Evolutionary conservation across 1,284 basidiomycete genomes (phyloP).

Genomic region (Phaffia rhodozyma): DNA sequence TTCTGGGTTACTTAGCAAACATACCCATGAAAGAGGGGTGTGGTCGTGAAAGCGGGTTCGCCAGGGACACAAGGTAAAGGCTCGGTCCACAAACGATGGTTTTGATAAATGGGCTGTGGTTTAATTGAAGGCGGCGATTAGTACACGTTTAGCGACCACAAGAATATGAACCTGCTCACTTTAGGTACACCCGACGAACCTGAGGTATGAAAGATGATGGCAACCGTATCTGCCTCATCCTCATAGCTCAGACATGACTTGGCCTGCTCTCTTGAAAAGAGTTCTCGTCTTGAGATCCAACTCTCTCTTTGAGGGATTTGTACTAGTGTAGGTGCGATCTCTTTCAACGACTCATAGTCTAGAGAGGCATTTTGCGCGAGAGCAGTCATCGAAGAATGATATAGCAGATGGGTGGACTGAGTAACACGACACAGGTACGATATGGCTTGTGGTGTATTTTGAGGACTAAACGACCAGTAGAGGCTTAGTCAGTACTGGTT

Average conservation of each 20-base stretch:
- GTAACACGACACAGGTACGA: background rate
- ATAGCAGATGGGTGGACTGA: background rate
- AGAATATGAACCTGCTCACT: background rate
- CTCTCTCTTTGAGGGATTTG: background rate
- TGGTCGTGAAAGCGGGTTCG: background rate
- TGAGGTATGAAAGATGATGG: background rate
- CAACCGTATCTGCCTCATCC: background rate
- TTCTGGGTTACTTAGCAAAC: background rate
- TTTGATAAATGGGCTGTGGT: background rate
- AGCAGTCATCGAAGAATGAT: background rate
- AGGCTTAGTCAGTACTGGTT: too few species aligned
- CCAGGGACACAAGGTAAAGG: background rate
- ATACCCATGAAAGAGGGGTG: slow-evolving; percentile 4
- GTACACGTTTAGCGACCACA: background rate
- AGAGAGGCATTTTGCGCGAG: background rate
- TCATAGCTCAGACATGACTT: background rate
- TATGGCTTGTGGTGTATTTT: background rate
- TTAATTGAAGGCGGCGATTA: background rate
- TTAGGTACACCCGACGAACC: slow-evolving; percentile 1
- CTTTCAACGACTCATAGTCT: background rate
- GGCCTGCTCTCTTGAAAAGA: background rate
- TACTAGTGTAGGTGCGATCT: background rate
- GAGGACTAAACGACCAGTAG: background rate
- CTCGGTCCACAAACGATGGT: background rate
- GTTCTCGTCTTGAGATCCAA: background rate